phyloP scores from a whole-genome alignment of 306 rosid genomes.

The Trifolium repens region DNA sequence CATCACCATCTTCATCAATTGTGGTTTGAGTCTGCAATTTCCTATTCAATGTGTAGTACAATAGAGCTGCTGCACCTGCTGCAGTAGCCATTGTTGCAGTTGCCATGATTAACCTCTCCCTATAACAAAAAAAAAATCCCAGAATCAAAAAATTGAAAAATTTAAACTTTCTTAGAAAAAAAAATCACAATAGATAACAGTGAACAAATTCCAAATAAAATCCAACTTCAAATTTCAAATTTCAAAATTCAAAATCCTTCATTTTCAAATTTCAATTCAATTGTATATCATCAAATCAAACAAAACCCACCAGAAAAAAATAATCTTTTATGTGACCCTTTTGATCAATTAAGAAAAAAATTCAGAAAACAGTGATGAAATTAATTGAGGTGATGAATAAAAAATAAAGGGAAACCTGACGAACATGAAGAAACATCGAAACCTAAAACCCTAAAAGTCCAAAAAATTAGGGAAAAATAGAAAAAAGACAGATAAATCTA shows the following conservation, averaged over 20 bases:
- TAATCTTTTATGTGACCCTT: neutral
- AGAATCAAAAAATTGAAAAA: neutral
- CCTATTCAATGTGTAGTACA: conserved; percentile 82
- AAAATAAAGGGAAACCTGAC: conserved; percentile 37
- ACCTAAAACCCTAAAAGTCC: conserved; percentile 55
- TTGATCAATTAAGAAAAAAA: neutral
- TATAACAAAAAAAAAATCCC: conserved; percentile 30
- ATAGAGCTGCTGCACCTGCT: conserved; percentile 95
- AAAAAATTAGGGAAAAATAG: neutral
- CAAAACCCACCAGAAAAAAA: neutral
- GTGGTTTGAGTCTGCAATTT: conserved; percentile 51
- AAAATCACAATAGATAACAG: conserved; percentile 17
- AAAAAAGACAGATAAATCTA: neutral
- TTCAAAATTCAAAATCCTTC: conserved; percentile 26
- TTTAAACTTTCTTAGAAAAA: neutral
- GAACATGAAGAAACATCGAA: conserved; percentile 38
- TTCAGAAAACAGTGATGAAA: conserved; percentile 7
- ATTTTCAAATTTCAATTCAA: conserved; percentile 21
- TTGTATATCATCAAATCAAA: conserved; percentile 1
- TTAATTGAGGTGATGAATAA: neutral
- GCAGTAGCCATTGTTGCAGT: conserved; percentile 99
- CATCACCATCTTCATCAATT: conserved; percentile 55
- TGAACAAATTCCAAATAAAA: conserved; percentile 1
- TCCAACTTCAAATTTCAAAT: conserved; percentile 25
- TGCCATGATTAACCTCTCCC: conserved; percentile 73